Conservation (phyloP, 2,329 filamentous ascomycete species). For the Aspergillus neotritici region DNA sequence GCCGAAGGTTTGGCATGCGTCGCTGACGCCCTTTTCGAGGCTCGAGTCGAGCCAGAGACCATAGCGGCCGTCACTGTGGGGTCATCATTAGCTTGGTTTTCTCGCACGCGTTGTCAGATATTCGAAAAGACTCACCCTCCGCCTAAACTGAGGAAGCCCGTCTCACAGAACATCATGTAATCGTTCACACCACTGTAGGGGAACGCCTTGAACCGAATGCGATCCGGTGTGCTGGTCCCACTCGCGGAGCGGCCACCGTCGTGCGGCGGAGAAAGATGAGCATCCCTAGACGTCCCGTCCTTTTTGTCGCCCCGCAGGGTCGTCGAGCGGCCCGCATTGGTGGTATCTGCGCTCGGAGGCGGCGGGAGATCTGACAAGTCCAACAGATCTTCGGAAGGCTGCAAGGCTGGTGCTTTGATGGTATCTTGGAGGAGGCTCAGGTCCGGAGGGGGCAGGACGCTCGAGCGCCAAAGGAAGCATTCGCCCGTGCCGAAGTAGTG, state of each 20-base stretch:
- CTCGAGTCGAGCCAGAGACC: slow-evolving; percentile 88
- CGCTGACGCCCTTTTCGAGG: slow-evolving; percentile 77
- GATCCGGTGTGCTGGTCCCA: slow-evolving; percentile 58
- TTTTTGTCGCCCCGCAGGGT: slow-evolving; percentile 44
- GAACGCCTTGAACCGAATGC: slow-evolving; percentile 93
- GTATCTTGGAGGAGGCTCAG: slow-evolving; percentile 9
- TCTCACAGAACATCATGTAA: slow-evolving; percentile 91
- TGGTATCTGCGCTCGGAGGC: slow-evolving; percentile 63
- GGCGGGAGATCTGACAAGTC: slow-evolving; percentile 58
- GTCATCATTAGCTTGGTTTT: slow-evolving; percentile 7
- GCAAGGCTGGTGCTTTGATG: slow-evolving; percentile 4
- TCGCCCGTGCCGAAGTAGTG: slow-evolving; percentile 96
- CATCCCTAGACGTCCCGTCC: slow-evolving; percentile 4
- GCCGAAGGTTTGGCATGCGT: slow-evolving; percentile 81
- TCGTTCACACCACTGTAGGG: slow-evolving; percentile 95
- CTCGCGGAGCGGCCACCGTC: slow-evolving; percentile 26
- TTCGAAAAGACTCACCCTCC: slow-evolving; percentile 53
- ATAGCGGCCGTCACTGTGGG: slow-evolving; percentile 67
- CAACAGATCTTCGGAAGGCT: slow-evolving; percentile 37
- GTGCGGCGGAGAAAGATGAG: slow-evolving; percentile 13
- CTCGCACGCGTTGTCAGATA: background rate
- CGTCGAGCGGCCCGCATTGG: slow-evolving; percentile 55
- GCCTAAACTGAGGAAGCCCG: slow-evolving; percentile 76
- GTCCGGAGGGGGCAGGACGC: slow-evolving; percentile 49
- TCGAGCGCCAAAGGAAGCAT: slow-evolving; percentile 84